Conservation (phyloP, 2,329 filamentous ascomycete genomes). For the Aspergillus proliferans region DNA sequence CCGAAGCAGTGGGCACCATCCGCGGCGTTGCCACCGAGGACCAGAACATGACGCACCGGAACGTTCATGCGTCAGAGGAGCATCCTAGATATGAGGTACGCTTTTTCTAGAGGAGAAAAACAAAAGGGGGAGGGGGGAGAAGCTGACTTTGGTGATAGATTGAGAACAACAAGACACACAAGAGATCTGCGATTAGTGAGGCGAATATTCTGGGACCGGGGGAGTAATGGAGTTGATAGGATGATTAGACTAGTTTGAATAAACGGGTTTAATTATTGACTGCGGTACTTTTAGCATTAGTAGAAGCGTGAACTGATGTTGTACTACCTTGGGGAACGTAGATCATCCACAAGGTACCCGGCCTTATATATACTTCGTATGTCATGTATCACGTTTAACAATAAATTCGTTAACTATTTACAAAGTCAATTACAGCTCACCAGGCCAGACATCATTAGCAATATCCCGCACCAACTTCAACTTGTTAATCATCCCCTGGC, state of each 20-base stretch:
- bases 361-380: neutral
- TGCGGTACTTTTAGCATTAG: neutral
- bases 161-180: conserved; percentile 21
- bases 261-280: neutral
- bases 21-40: conserved; percentile 29
- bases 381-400: neutral
- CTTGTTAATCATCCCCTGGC: conserved; percentile 69
- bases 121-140: conserved; percentile 1
- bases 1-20: conserved; percentile 32
- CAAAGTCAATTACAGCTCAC: conserved; percentile 36
- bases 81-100: conserved; percentile 36
- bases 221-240: conserved; percentile 7
- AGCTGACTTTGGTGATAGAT: conserved; percentile 11
- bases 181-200: conserved; percentile 25
- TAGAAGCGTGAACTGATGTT: neutral
- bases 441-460: conserved; percentile 66
- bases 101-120: neutral
- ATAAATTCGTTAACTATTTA: neutral
- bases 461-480: conserved; percentile 63
- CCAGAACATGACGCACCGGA: conserved; percentile 27
- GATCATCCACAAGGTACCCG: neutral
- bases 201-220: conserved; percentile 23
- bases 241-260: neutral
- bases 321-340: neutral
- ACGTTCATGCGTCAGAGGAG: conserved; percentile 28